phyloP scores from a whole-genome alignment of 495 filamentous ascomycete species.

The Durotheca rogersii region DNA sequence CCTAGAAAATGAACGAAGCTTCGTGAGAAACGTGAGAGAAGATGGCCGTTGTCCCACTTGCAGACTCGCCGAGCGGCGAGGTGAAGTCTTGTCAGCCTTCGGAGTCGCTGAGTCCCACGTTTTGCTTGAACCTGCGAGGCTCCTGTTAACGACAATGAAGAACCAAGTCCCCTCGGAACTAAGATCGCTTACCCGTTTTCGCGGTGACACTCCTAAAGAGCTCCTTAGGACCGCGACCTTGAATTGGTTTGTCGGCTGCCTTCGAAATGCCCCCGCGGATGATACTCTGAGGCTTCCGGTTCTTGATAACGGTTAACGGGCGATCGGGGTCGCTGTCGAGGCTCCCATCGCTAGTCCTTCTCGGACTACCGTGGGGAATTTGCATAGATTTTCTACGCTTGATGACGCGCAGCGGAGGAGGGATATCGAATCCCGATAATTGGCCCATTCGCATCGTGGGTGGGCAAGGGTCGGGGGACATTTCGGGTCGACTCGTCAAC shows the following conservation, averaged over 20 bases:
- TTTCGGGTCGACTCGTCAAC: slow-evolving; percentile 10
- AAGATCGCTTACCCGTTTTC: slow-evolving; percentile 7
- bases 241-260: not conserved
- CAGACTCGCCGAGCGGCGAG: slow-evolving; percentile 23
- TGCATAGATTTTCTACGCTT: slow-evolving; percentile 35
- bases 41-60: slow-evolving; percentile 2
- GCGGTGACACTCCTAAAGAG: not conserved
- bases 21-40: slow-evolving; percentile 21
- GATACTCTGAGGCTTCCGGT: slow-evolving; percentile 15
- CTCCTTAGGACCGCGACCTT: not conserved
- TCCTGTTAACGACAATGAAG: slow-evolving; percentile 1
- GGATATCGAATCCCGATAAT: slow-evolving; percentile 19
- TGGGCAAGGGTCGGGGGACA: slow-evolving; percentile 6
- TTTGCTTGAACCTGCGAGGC: slow-evolving; percentile 4
- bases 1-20: slow-evolving; percentile 24
- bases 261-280: slow-evolving; percentile 1
- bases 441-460: slow-evolving; percentile 16
- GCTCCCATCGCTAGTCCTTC: slow-evolving; percentile 28
- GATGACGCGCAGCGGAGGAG: slow-evolving; percentile 32
- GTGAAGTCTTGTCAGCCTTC: slow-evolving; percentile 8
- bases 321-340: slow-evolving; percentile 20
- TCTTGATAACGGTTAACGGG: slow-evolving; percentile 31
- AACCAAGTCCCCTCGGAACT: not conserved
- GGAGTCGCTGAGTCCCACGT: slow-evolving; percentile 8
- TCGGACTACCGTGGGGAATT: slow-evolving; percentile 24